A percentile compares a stretch with the other conserved stretches of the same genome.
Evolutionary conservation across 1,284 basidiomycete genomes (phyloP).

Genomic region (Pseudozyma hubeiensis): DNA sequence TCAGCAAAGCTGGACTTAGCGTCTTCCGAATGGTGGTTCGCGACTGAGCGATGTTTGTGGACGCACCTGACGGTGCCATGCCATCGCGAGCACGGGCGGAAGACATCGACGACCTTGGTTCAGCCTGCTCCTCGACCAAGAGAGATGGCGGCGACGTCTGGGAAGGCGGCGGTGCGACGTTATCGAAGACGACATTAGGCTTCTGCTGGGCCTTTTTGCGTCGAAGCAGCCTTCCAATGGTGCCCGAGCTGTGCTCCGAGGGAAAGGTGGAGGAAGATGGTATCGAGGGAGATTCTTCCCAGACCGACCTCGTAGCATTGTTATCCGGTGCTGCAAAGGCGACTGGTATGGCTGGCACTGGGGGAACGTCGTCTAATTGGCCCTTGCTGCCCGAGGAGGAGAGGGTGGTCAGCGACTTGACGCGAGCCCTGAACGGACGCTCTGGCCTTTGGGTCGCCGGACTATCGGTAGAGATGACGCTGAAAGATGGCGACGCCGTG

Average conservation of each 20-base stretch:
- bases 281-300: slow-evolving; percentile 28
- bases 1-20: slow-evolving; percentile 39
- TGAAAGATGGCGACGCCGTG: slow-evolving; percentile 8
- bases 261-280: slow-evolving; percentile 20
- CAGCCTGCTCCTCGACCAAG: slow-evolving; percentile 16
- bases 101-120: slow-evolving; percentile 38
- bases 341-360: slow-evolving; percentile 24
- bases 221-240: slow-evolving; percentile 25
- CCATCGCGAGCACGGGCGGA: slow-evolving; percentile 30
- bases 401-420: slow-evolving; percentile 39
- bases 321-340: slow-evolving; percentile 12
- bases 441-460: slow-evolving; percentile 13
- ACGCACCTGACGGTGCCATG: neutral
- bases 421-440: slow-evolving; percentile 18
- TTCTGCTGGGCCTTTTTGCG: slow-evolving; percentile 26
- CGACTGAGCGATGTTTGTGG: slow-evolving; percentile 9
- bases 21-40: slow-evolving; percentile 45
- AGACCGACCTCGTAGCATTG: slow-evolving; percentile 17
- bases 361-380: slow-evolving; percentile 6
- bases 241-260: slow-evolving; percentile 20
- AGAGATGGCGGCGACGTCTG: slow-evolving; percentile 18
- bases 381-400: slow-evolving; percentile 29
- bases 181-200: slow-evolving; percentile 12
- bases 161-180: slow-evolving; percentile 17
- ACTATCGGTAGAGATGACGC: neutral